Percentiles rank a stretch among this genome's conserved stretches.
Evolutionary conservation across 2,329 filamentous ascomycete species (phyloP).

Genomic region (Ceratocystis harringtonii): DNA sequence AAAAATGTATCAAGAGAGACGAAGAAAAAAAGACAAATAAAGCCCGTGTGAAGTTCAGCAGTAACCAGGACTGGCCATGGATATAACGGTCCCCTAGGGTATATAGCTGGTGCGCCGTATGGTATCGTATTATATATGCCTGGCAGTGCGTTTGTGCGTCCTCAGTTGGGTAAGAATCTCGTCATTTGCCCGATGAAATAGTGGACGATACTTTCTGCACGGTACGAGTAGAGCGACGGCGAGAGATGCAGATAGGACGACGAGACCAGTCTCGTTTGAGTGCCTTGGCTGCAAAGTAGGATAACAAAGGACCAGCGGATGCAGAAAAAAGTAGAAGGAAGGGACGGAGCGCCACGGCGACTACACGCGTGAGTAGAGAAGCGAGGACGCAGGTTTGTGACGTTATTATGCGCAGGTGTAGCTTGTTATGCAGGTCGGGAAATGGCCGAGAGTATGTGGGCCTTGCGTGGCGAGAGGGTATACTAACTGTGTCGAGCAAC

Average conservation of each 20-base stretch:
- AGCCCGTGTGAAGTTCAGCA: background rate
- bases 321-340: background rate
- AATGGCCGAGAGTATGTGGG: no score
- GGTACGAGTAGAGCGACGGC: background rate
- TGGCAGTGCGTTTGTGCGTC: background rate
- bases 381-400: background rate
- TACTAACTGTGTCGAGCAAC: no score
- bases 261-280: constrained; percentile 1
- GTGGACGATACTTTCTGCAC: background rate
- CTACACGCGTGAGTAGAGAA: background rate
- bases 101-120: background rate
- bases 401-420: background rate
- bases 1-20: background rate
- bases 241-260: background rate
- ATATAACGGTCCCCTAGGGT: background rate
- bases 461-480: no score
- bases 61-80: background rate
- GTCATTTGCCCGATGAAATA: background rate
- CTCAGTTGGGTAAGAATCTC: background rate
- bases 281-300: no score
- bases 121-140: background rate
- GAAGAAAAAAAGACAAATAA: background rate
- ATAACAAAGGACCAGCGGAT: background rate
- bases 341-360: background rate
- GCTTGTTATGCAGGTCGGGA: background rate